Percentiles rank a stretch among this genome's conserved stretches.
Evolutionary conservation across 192 early-diverging fungal species (phyloP).

Genomic region (Gaertneriomyces sp.): DNA sequence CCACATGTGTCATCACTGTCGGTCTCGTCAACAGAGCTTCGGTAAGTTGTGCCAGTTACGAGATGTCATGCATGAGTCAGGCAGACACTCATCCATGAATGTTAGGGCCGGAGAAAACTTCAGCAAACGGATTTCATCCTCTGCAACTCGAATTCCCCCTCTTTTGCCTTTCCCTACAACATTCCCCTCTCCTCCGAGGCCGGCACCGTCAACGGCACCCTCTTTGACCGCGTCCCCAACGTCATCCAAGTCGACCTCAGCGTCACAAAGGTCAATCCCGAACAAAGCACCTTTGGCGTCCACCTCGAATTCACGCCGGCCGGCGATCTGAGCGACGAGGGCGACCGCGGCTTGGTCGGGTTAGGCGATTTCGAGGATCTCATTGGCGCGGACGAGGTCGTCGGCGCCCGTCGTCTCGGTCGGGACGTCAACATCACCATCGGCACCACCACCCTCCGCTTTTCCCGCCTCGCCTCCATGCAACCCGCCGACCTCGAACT

Average conservation of each 20-base stretch:
- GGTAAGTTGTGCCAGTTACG: too few relatives aligned
- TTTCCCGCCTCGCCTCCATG: not conserved
- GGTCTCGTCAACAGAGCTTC: too few relatives aligned
- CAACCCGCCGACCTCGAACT: not conserved
- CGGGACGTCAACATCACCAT: conserved; percentile 6
- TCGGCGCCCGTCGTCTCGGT: not conserved
- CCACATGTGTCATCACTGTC: too few relatives aligned
- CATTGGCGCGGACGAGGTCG: not conserved
- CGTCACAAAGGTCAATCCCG: not conserved
- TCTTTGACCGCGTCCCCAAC: not conserved
- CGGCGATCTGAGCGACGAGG: not conserved
- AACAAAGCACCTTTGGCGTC: not conserved
- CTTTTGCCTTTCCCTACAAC: conserved; percentile 1
- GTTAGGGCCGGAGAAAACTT: conserved; percentile 5
- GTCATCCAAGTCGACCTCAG: not conserved
- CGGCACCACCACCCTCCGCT: conserved; percentile 2
- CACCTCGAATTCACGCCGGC: conserved; percentile 1
- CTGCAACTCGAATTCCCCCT: not conserved
- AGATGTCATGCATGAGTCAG: too few relatives aligned
- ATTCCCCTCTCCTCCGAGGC: not conserved
- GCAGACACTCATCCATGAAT: too few relatives aligned
- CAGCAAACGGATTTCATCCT: not conserved
- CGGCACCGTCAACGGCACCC: not conserved
- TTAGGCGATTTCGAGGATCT: not conserved
- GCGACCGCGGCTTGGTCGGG: not conserved